Percentiles rank a stretch among this genome's conserved stretches.
Evolutionary conservation across 1,284 basidiomycete genomes (phyloP).

Genomic region (Schizophyllum amplum): DNA sequence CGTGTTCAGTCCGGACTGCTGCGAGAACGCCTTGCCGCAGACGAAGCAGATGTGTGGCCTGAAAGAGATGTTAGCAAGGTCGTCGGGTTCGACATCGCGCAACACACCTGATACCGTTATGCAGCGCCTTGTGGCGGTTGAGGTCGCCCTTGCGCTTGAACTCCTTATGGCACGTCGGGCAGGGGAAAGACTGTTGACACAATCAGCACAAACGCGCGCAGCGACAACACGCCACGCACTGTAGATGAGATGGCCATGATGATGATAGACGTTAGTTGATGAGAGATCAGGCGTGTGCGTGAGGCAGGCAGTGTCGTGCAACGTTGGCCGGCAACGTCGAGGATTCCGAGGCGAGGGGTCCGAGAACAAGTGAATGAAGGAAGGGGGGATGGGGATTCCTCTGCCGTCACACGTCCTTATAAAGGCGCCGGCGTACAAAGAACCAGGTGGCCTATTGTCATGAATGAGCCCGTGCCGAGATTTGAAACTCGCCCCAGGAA

Average conservation of each 20-base stretch:
- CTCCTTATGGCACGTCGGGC: slow-evolving; percentile 31
- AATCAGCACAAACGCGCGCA: not conserved
- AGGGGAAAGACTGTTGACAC: slow-evolving; percentile 19
- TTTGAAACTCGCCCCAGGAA: not conserved
- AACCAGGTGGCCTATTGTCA: slow-evolving; percentile 1
- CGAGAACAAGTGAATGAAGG: slow-evolving; percentile 5
- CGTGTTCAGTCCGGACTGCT: slow-evolving; percentile 45
- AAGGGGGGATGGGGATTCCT: not conserved
- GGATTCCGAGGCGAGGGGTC: slow-evolving; percentile 11
- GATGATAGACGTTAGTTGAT: not conserved
- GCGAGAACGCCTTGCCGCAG: slow-evolving; percentile 45
- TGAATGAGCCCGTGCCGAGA: not conserved
- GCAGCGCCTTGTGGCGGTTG: slow-evolving; percentile 38
- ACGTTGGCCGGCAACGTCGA: slow-evolving; percentile 33
- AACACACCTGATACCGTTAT: slow-evolving; percentile 39
- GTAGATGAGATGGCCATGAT: not conserved
- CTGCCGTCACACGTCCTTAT: not conserved
- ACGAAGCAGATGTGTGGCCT: slow-evolving; percentile 31
- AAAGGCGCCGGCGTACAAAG: slow-evolving; percentile 1
- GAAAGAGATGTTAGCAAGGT: not conserved
- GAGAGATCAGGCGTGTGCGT: slow-evolving; percentile 4
- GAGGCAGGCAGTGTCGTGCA: slow-evolving; percentile 11
- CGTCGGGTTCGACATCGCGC: slow-evolving; percentile 1
- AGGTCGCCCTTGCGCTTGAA: slow-evolving; percentile 48
- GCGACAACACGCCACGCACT: slow-evolving; percentile 1